These are phyloP conservation scores for Trichosporon ovoides DNA, from an alignment of 1,284 basidiomycete species.

Conservation along the genomic window DNA sequence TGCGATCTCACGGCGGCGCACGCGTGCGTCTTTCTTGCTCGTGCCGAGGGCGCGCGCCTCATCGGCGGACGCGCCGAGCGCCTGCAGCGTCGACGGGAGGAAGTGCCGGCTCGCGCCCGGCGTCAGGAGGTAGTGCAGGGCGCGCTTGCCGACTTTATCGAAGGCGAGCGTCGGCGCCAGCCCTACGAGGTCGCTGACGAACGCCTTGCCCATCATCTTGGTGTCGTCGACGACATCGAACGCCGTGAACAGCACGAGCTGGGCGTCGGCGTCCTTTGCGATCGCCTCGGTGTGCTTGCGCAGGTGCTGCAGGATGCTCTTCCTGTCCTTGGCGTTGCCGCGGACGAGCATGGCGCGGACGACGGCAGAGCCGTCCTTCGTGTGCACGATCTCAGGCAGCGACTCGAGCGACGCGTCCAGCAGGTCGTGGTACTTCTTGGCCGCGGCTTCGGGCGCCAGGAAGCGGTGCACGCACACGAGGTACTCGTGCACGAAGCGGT, in stretches of 20 bases:
- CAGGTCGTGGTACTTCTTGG: slow-evolving; percentile 48
- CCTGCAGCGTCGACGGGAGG: slow-evolving; percentile 66
- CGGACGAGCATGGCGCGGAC: slow-evolving; percentile 74
- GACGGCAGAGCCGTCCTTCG: slow-evolving; percentile 77
- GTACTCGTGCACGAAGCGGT: slow-evolving; percentile 57
- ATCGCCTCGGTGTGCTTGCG: slow-evolving; percentile 81
- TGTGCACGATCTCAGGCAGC: slow-evolving; percentile 84
- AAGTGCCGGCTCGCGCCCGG: slow-evolving; percentile 74
- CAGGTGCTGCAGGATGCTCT: slow-evolving; percentile 75
- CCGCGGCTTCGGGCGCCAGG: slow-evolving; percentile 38
- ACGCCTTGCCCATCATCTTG: slow-evolving; percentile 71
- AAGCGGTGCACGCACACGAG: slow-evolving; percentile 45
- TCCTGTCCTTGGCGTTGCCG: slow-evolving; percentile 80
- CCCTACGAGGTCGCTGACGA: slow-evolving; percentile 55
- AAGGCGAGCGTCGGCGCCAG: slow-evolving; percentile 54
- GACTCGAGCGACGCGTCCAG: slow-evolving; percentile 62
- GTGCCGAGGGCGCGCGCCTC: slow-evolving; percentile 54
- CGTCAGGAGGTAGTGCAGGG: slow-evolving; percentile 71
- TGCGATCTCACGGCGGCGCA: slow-evolving; percentile 63
- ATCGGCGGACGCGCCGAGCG: slow-evolving; percentile 61
- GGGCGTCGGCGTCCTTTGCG: slow-evolving; percentile 77
- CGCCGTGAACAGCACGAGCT: slow-evolving; percentile 78
- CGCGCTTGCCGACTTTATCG: slow-evolving; percentile 58
- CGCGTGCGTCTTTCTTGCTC: slow-evolving; percentile 66
- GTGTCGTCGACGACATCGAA: slow-evolving; percentile 84